Conservation (phyloP, 768 basidiomycete species). For the Tricholoma furcatifolium region DNA sequence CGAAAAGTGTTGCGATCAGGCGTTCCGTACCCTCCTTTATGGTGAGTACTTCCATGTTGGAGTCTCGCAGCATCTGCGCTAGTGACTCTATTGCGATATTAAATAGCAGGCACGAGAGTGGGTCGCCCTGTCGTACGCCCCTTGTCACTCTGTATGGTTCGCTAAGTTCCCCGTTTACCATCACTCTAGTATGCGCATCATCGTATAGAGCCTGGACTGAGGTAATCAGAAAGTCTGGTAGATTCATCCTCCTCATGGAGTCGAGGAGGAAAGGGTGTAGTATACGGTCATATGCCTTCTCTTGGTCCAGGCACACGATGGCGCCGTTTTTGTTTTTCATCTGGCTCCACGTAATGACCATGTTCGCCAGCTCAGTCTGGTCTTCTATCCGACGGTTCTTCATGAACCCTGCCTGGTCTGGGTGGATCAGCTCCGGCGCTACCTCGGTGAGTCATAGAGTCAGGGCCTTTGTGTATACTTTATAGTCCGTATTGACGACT, state of each 20-base stretch:
- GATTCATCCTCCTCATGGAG: constrained; percentile 2
- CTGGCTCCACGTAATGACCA: constrained; percentile 24
- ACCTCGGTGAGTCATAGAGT: constrained; percentile 17
- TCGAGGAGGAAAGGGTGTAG: constrained; percentile 30
- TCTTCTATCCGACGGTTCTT: constrained; percentile 20
- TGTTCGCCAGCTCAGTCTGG: constrained; percentile 26
- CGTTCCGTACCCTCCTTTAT: constrained; percentile 17
- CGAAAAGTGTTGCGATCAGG: constrained; percentile 24
- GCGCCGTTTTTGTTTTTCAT: constrained; percentile 20
- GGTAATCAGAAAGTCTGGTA: constrained; percentile 16
- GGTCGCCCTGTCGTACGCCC: constrained; percentile 31
- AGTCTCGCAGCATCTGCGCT: constrained; percentile 29
- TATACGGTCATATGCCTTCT: no score
- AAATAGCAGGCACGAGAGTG: constrained; percentile 37
- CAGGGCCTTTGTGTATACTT: constrained; percentile 28
- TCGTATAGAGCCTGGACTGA: constrained; percentile 13
- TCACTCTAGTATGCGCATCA: constrained; percentile 5
- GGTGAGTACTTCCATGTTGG: constrained; percentile 25
- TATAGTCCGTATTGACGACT: constrained; percentile 36
- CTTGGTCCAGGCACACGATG: no score
- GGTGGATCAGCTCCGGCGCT: constrained; percentile 24
- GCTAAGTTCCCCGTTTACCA: no score
- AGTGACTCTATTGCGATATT: no score
- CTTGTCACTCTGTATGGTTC: background rate
- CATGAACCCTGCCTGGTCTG: constrained; percentile 39